phyloP scores from a whole-genome alignment of 2,329 filamentous ascomycete genomes.

The Penicillium sp. region DNA sequence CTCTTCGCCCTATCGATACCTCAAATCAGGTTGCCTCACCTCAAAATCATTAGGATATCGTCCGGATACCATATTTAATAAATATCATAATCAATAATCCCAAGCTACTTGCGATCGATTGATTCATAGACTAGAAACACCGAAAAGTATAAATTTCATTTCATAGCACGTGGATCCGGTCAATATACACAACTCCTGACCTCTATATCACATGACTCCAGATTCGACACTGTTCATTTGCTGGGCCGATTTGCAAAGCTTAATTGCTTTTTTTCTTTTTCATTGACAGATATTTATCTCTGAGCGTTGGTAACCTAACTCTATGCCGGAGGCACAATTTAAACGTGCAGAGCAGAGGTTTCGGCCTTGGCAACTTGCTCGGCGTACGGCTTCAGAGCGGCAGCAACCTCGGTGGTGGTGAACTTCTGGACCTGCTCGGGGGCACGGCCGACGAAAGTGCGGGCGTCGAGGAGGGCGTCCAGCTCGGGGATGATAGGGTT shows the following conservation, averaged over 20 bases:
- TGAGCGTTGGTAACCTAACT: no score
- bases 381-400: conserved; percentile 54
- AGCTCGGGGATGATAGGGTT: conserved; percentile 69
- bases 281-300: no score
- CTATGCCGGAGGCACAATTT: conserved; percentile 17
- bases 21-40: no score
- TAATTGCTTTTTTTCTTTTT: no score
- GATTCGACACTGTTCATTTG: not conserved
- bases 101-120: no score
- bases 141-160: conserved; percentile 16
- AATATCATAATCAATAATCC: not conserved
- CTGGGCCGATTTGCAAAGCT: no score
- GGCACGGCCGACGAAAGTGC: conserved; percentile 61
- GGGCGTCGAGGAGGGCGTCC: conserved; percentile 68
- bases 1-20: not conserved
- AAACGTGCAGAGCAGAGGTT: conserved; percentile 48
- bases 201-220: conserved; percentile 15
- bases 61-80: no score
- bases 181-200: conserved; percentile 21
- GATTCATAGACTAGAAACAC: no score
- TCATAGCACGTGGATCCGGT: conserved; percentile 21
- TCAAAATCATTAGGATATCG: no score
- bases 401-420: conserved; percentile 53
- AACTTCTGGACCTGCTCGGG: conserved; percentile 60
- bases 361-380: conserved; percentile 39